These are phyloP conservation scores for Amphibolis antarctica DNA, from an alignment of 106 monocot species.

Conservation along the genomic window DNA sequence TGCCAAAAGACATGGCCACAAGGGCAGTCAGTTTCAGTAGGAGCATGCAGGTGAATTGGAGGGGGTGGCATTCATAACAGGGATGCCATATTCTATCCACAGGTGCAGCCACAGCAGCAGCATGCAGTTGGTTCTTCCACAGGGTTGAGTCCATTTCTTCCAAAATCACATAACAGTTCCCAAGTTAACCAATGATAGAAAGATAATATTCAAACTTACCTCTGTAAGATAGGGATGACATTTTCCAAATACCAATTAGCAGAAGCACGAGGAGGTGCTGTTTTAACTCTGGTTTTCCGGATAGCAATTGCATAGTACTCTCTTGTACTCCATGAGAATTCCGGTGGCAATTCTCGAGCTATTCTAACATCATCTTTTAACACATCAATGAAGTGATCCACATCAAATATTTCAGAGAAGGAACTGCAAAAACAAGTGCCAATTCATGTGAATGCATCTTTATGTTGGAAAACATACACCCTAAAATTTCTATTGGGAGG, in stretches of 20 bases:
- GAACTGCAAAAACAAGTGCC: slow-evolving; percentile 33
- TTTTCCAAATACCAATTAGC: slow-evolving; percentile 84
- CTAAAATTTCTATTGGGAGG: not conserved
- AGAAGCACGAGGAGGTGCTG: slow-evolving; percentile 85
- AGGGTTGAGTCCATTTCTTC: no score
- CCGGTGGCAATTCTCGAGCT: slow-evolving; percentile 47
- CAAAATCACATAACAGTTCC: no score
- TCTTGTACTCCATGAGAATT: slow-evolving; percentile 93
- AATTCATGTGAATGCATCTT: not conserved
- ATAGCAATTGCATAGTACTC: slow-evolving; percentile 76
- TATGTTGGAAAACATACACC: not conserved
- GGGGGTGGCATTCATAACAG: no score
- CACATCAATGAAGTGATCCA: slow-evolving; percentile 65
- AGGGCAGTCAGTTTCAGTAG: no score
- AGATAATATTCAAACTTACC: slow-evolving; percentile 30
- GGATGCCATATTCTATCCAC: no score
- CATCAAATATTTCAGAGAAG: slow-evolving; percentile 78
- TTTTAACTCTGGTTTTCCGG: slow-evolving; percentile 79
- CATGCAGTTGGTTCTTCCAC: no score
- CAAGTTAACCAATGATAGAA: not conserved
- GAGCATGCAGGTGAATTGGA: no score
- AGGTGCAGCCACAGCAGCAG: no score
- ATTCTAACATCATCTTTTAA: slow-evolving; percentile 66
- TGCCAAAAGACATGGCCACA: no score
- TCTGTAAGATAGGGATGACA: slow-evolving; percentile 65